Evolutionary conservation across 441 rosid species (phyloP), one percentile per base, ranked within the genome.

Genomic region (Adansonia rubrostipa): DNA sequence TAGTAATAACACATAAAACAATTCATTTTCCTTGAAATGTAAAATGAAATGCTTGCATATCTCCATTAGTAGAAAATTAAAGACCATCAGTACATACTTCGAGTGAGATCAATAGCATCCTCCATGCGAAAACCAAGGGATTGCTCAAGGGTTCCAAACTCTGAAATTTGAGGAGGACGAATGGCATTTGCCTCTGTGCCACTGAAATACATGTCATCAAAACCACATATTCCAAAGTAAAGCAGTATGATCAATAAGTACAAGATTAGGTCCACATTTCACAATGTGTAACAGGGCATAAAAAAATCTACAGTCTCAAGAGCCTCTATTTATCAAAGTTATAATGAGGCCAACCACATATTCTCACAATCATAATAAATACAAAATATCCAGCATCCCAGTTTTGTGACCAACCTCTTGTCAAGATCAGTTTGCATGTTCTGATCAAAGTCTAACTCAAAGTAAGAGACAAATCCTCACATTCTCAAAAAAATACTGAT

Each of bases 81-180:
- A 60, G 73, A 66, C 1, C 36, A 33, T 13, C 44, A 80, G 19
- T 19, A 70, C 90, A 73, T 87, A 89, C 92, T 84, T 83, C 89
- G 82, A 80, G 87, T 72, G 54, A 85, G 88, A 77, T 89, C 88
- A 82, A 87, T 80, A 69, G 89, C 89, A 82, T 86, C 86, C 81
- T 87, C 91, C 22, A 84, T 75, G 73, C 83, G 88, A 79, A 87
- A 83, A 70, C 89, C 93, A 78, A 87, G 82, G 60, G 90, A 84
- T 75, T 86, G 91, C 76, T 89, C 92, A 60, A 86, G 84, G 53
- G 80, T 71, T 40, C 88, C 84, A 66, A 89, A 85, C 67, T 82
- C 88, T 70, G 91, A 66, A 78, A 86, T 83, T 84, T 78, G 85
- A 51, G 84, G 74, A 82, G 88, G 60, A 54, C 77, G 87, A 71